These are phyloP conservation scores for Vigna hirtella DNA, from an alignment of 306 rosid genomes.

Conservation along the genomic window DNA sequence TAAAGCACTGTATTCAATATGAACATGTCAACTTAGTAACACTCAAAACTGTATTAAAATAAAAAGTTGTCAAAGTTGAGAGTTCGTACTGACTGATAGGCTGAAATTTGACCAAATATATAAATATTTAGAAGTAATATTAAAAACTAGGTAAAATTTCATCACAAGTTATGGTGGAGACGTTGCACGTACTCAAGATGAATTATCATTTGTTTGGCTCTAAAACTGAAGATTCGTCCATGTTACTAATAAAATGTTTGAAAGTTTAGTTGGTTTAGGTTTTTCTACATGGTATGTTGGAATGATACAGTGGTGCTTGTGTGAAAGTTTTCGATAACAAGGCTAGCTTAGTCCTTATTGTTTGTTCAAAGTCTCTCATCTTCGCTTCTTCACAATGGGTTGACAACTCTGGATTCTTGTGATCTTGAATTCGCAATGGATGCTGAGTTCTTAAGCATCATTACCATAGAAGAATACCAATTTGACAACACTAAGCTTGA, in stretches of 20 bases:
- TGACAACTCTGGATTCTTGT: neutral
- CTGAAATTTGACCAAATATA: neutral
- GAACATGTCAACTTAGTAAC: slow-evolving; percentile 10
- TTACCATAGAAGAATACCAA: neutral
- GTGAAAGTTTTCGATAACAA: neutral
- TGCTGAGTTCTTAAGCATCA: neutral
- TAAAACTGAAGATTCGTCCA: neutral
- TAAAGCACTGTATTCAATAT: neutral
- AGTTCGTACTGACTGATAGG: too few species aligned
- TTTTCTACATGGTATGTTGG: neutral
- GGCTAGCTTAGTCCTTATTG: neutral
- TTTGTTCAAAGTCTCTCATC: neutral
- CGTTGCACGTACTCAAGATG: neutral
- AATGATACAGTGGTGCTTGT: neutral
- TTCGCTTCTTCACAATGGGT: neutral
- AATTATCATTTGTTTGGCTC: neutral
- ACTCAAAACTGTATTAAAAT: slow-evolving; percentile 35
- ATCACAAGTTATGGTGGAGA: neutral
- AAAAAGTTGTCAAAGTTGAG: slow-evolving; percentile 45
- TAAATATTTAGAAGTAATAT: neutral
- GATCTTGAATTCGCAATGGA: neutral
- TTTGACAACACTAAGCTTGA: neutral
- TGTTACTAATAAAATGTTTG: neutral
- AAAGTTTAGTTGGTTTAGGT: neutral
- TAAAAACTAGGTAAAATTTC: too few species aligned